Evolutionary conservation across 352 stramenopile species (phyloP).

Genomic region (Pseudoperonospora humuli): DNA sequence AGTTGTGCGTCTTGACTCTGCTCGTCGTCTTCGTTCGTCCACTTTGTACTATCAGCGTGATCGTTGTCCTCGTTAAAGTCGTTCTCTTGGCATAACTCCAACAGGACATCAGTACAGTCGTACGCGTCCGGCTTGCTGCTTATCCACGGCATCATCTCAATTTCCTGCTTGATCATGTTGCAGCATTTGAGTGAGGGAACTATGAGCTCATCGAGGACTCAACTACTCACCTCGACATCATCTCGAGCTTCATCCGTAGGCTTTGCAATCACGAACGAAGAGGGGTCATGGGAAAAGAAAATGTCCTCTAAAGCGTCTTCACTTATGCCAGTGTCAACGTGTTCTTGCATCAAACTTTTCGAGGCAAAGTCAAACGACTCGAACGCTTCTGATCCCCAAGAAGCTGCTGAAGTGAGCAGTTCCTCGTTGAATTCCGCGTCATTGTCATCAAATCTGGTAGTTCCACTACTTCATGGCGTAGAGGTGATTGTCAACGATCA

Average conservation of each 20-base stretch:
- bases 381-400: neutral
- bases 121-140: constrained; percentile 26
- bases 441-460: neutral
- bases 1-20: neutral
- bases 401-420: neutral
- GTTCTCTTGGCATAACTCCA: constrained; percentile 9
- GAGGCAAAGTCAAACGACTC: neutral
- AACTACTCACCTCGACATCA: constrained; percentile 6
- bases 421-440: neutral
- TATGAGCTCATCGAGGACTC: neutral
- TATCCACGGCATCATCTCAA: constrained; percentile 16
- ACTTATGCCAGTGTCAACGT: neutral
- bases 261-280: neutral
- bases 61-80: neutral
- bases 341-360: neutral
- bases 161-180: neutral
- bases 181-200: neutral
- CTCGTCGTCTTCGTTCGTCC: neutral
- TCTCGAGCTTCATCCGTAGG: neutral
- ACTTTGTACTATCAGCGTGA: neutral
- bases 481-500: neutral
- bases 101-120: constrained; percentile 16
- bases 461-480: neutral
- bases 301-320: constrained; percentile 13
- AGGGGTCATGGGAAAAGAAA: constrained; percentile 15